Base-by-base conservation (phyloP, 2,329 filamentous ascomycete species). In the Fusarium papillatum region DNA sequence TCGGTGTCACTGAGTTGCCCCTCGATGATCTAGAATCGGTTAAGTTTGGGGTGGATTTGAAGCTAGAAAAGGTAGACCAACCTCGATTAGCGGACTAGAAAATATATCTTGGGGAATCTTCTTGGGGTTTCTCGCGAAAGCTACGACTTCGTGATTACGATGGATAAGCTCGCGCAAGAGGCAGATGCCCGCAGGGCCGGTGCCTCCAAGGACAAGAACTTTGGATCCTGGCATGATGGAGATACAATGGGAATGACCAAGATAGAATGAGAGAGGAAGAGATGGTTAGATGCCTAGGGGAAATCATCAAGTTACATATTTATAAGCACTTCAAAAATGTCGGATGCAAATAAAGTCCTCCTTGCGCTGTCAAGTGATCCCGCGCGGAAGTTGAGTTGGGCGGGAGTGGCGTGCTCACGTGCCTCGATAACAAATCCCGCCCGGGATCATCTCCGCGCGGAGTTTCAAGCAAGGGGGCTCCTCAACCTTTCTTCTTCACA, bases 111-210 rank as follows among this genome's bases (percentile, higher is more conserved):
- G 13, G 0, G 73, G 75, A 1, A 76, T 50, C 14, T 61, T 78
- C n/a, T 60, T 57, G 17, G 38, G 75, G n/a, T 22, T 68, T 66
- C 31, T 66, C 46, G 75, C 76, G 34, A 55, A 73, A 1, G 60
- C 81, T 5, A 83, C 75, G 5, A 75, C 76, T 3, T 73, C 41
- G 29, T 82, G 77, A 2, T 80, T 70, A 10, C 80, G 79, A 62
- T 79, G 41, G 0, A 82, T 48, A 2, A 83, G 76, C 59, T 84
- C 82, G 0, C 81, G 73, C 0, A 83, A 64, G 1, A 83, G 72
- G 53, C 77, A 80, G 24, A 83, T 78, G 7, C 82, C 82, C 0
- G 82, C 76, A 3, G 82, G 82, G 5, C 81, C 82, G 1, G 82
- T 83, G n/a, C 69, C 81, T 2, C 82, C 81, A 13, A 83, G 72